A percentile compares a stretch with the other conserved stretches of the same genome.
Evolutionary conservation across 305 asterid genomes (phyloP).

Genomic region (Solanum hybrid): DNA sequence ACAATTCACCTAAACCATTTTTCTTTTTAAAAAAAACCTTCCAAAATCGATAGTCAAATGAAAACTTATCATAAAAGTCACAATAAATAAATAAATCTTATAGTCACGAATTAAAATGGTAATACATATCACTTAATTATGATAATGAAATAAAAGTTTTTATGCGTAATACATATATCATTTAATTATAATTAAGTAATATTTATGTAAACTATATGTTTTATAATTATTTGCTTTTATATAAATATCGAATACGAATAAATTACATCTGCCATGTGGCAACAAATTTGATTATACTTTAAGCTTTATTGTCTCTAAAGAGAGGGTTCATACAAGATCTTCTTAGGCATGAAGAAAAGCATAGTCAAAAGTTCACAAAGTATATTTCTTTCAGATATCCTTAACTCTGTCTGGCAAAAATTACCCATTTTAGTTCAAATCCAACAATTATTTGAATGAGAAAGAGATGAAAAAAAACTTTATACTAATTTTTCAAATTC

Average conservation of each 20-base stretch:
- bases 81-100: not conserved
- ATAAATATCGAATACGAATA: not conserved
- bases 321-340: constrained; percentile 1
- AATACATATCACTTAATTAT: not conserved
- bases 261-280: not conserved
- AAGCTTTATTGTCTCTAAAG: not conserved
- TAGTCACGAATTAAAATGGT: not conserved
- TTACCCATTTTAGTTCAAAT: constrained; percentile 5
- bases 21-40: not conserved
- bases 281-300: not conserved
- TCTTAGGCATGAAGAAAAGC: constrained; percentile 5
- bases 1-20: not conserved
- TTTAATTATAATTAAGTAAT: not conserved
- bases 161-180: not conserved
- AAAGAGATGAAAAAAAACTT: not conserved
- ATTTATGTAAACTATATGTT: not conserved
- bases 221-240: not conserved
- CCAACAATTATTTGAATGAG: not conserved
- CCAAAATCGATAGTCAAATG: not conserved
- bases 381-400: constrained; percentile 6
- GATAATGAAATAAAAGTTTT: not conserved
- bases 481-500: not conserved
- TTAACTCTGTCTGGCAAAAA: not conserved
- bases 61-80: not conserved
- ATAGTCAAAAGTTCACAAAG: not conserved